phyloP scores from a whole-genome alignment of 73 alveolate species.

The Paramecium octaurelia region DNA sequence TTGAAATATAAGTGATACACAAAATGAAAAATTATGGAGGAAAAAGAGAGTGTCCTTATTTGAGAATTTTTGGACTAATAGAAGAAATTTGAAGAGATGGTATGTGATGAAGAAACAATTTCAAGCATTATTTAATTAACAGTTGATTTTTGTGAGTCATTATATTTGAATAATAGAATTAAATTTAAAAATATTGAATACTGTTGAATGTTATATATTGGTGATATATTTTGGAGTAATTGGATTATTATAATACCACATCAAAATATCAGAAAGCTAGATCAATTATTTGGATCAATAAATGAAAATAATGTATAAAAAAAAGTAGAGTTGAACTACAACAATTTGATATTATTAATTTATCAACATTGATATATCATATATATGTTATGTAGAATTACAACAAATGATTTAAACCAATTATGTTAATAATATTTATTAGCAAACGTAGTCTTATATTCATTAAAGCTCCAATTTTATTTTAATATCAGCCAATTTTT shows the following conservation, averaged over 20 bases:
- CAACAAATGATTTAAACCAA: too few species aligned
- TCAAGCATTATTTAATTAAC: slow-evolving; percentile 59
- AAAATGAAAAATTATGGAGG: neutral
- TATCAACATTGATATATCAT: too few species aligned
- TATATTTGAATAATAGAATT: neutral
- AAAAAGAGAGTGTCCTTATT: neutral
- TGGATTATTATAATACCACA: too few species aligned
- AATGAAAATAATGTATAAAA: too few species aligned
- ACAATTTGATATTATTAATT: too few species aligned
- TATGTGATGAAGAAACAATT: slow-evolving; percentile 74
- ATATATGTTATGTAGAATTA: neutral
- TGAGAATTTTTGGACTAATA: neutral
- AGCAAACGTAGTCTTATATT: neutral
- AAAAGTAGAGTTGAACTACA: neutral
- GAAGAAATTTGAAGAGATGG: slow-evolving; percentile 67
- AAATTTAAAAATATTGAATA: slow-evolving; percentile 74
- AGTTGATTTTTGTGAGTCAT: neutral
- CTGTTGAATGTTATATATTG: slow-evolving; percentile 71
- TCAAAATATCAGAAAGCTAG: too few species aligned
- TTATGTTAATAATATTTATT: too few species aligned
- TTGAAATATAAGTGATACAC: neutral
- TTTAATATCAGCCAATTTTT: neutral
- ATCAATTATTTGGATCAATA: too few species aligned
- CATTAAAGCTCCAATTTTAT: neutral
- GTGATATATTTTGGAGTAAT: neutral